These are phyloP conservation scores for Aureobasidium sp. DNA, from an alignment of 2,329 filamentous ascomycete genomes.

Conservation along the genomic window DNA sequence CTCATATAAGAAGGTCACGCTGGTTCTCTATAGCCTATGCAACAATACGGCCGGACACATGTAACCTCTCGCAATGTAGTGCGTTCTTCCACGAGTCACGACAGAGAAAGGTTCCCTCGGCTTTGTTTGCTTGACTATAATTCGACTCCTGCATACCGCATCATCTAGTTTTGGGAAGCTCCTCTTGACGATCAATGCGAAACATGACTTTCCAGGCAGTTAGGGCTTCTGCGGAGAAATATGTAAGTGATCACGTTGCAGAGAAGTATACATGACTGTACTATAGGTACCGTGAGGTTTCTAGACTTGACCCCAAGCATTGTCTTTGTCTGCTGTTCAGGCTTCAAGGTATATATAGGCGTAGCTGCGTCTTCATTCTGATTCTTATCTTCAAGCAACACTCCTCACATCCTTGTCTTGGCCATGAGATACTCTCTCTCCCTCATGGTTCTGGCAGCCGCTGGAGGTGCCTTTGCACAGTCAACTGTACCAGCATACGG, in stretches of 20 bases:
- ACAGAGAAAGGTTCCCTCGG: neutral
- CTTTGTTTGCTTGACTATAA: neutral
- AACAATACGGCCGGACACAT: neutral
- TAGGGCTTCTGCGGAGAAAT: neutral
- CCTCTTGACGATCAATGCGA: neutral
- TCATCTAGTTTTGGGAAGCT: neutral
- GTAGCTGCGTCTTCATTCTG: neutral
- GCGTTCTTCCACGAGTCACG: constrained; percentile 3
- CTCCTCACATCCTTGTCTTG: neutral
- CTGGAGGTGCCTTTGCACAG: constrained; percentile 5
- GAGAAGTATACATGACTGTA: neutral
- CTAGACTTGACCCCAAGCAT: neutral
- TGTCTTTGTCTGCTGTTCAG: no score
- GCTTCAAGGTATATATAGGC: neutral
- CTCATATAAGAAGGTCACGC: neutral
- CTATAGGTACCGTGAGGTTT: neutral
- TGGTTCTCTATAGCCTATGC: neutral
- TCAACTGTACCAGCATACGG: constrained; percentile 25
- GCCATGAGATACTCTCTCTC: neutral
- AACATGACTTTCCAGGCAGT: neutral
- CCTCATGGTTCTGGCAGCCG: neutral
- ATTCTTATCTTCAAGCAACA: neutral
- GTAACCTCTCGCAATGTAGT: neutral
- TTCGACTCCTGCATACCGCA: neutral
- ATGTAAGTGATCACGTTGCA: neutral